Conservation (phyloP, 257 asterid genomes). For the Fraxinus excelsior region DNA sequence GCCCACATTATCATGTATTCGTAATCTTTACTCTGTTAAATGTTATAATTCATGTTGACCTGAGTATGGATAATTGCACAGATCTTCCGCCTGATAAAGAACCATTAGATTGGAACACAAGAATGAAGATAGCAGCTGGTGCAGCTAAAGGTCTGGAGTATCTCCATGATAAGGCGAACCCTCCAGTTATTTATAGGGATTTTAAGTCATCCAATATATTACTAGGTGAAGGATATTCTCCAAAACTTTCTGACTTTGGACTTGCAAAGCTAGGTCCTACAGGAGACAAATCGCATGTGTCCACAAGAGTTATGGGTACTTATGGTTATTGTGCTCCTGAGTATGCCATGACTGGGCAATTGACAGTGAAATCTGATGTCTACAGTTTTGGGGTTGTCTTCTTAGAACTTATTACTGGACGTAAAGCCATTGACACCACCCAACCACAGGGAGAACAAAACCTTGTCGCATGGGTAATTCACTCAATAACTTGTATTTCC, state of each 20-base stretch:
- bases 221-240: constrained; percentile 49
- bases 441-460: constrained; percentile 56
- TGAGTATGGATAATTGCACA: constrained; percentile 21
- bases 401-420: constrained; percentile 61
- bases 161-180: constrained; percentile 63
- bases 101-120: constrained; percentile 58
- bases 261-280: constrained; percentile 67
- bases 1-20: not conserved
- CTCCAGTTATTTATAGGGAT: constrained; percentile 61
- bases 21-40: not conserved
- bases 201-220: constrained; percentile 62
- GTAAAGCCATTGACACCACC: constrained; percentile 56
- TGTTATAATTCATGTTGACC: not conserved
- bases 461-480: constrained; percentile 51
- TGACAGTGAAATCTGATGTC: constrained; percentile 61
- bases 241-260: constrained; percentile 62
- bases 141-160: constrained; percentile 63
- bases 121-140: constrained; percentile 69
- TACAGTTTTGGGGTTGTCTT: constrained; percentile 63
- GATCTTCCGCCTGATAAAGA: constrained; percentile 59
- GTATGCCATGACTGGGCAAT: constrained; percentile 65
- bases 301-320: constrained; percentile 68
- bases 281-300: constrained; percentile 62
- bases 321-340: constrained; percentile 67
- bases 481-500: not conserved